These are phyloP conservation scores for Usnea hakonensis DNA, from an alignment of 495 filamentous ascomycete species.

Conservation along the genomic window DNA sequence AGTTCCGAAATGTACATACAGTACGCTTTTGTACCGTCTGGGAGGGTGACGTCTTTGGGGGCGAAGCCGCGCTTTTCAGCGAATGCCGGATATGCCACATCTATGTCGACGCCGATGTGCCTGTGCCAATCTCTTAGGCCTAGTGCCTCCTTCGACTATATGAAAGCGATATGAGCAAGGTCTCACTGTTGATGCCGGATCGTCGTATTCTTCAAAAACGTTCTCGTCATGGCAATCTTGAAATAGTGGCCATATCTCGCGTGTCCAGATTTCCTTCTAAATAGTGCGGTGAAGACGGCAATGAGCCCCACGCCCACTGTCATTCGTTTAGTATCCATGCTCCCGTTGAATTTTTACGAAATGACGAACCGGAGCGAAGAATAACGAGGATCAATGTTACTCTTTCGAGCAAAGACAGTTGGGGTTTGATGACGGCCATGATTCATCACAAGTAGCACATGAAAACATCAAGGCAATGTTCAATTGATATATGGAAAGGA, in stretches of 20 bases:
- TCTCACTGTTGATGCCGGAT: slow-evolving; percentile 33
- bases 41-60: slow-evolving; percentile 42
- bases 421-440: slow-evolving; percentile 16
- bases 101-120: slow-evolving; percentile 33
- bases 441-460: not conserved
- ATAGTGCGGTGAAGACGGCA: slow-evolving; percentile 31
- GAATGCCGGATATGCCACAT: slow-evolving; percentile 38
- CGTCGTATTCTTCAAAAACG: slow-evolving; percentile 22
- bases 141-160: not conserved
- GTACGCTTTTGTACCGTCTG: slow-evolving; percentile 44
- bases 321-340: not conserved
- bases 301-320: slow-evolving; percentile 25
- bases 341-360: not conserved
- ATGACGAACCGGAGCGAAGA: slow-evolving; percentile 18
- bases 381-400: slow-evolving; percentile 25
- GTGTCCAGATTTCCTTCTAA: slow-evolving; percentile 33
- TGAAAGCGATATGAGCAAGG: not conserved
- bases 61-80: slow-evolving; percentile 40
- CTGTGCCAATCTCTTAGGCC: slow-evolving; percentile 21
- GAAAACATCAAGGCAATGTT: no score
- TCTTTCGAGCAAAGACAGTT: slow-evolving; percentile 36
- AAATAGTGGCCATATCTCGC: slow-evolving; percentile 33
- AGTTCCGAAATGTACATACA: no score
- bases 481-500: not conserved
- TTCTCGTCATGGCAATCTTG: slow-evolving; percentile 27